Base-by-base conservation (phyloP, 106 monocot species). In the Acorus calamus region DNA sequence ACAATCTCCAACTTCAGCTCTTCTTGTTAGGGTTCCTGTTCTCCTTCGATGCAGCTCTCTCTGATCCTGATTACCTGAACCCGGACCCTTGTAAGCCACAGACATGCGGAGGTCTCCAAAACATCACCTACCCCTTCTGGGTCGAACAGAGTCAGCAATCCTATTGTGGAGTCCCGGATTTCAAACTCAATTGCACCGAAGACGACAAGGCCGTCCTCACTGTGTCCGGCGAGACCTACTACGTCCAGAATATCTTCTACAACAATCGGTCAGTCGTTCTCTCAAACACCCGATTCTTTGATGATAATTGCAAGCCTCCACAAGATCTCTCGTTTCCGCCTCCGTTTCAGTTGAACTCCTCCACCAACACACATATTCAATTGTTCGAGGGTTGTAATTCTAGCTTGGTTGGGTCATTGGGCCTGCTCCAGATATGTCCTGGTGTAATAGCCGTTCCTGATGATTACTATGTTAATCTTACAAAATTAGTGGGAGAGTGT, bases 111-210 rank as follows among this genome's bases (percentile, higher is more conserved):
- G 56, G 46, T 14, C 9, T 10, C 10, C 45, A 3, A 54, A 55
- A 56, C 67, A 42, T 53, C 28, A 67, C 55, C 42, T 67, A 53
- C 55, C 55, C 67, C 14, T 55, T 55, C 45, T 67, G 67, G 54
- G 11, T 67, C 46, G 47, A 52, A n/a, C 55, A 5, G 43, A 2
- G 8, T 3, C 50, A 56, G 2, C 67, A 44, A 8, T 10, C 55
- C 54, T 44, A 5, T 56, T 67, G 55, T 46, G 67, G 67, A 11
- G 42, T 56, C 11, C 67, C 55, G 7, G 13, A 54, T 0, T 67
- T 67, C 52, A 56, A 56, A 43, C 46, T 67, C 55, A 46, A 3
- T 28, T 67, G 67, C 67, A 28, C 6, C 2, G n/a, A n/a, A n/a
- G 9, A 47, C 3, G 9, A 4, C 3, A 6, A 3, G 8, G 46